Evolutionary conservation across 2,329 filamentous ascomycete species (phyloP), one percentile per base, ranked within the genome.

Genomic region (Trichoderma arundinaceum): DNA sequence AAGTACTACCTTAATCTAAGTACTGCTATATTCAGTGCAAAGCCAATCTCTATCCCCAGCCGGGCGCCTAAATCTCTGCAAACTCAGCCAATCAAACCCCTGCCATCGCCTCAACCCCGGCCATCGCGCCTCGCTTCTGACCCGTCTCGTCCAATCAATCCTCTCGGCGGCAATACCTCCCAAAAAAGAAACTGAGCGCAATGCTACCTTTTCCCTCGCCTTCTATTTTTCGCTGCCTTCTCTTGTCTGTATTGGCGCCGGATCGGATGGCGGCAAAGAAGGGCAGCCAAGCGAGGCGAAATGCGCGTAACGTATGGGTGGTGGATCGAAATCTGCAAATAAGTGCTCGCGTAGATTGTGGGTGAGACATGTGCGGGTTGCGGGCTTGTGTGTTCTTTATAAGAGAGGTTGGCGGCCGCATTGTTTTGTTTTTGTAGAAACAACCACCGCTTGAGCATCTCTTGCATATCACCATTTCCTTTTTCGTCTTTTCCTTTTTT

Each of bases 401-500:
- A 65, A 65, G 54, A 65, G 54, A 57, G 62, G 53, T 28, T 65
- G 62, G 46, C 35, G 35, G 53, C 38, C 54, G 38, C 62, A 52
- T 65, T 63, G 52, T 57, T 62, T 62, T 43, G 39, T 15, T 32
- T 17, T 56, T 35, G 49, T 56, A 62, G 51, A 58, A 53, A 60
- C 54, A 59, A 48, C 17, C 60, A 48, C 61, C 56, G 56, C 38
- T 52, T 22, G 38, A 28, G 66, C 38, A 51, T 44, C 22, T 68
- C 59, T 61, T 60, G 65, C 61, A 64, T 64, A 67, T 49, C 54
- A 66, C 59, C 51, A 57, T 69, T 69, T 69, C 61, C 69, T 67
- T 68, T 69, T 67, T 68, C 51, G 69, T 65, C 69, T 68, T 70
- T 69, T 69, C 65, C 70, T 69, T 58, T 54, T 65, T 43, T 56